Percentiles rank a stretch among this genome's conserved stretches.
phyloP scores from a whole-genome alignment of 352 stramenopile species.

The Thraustochytrium sp. region DNA sequence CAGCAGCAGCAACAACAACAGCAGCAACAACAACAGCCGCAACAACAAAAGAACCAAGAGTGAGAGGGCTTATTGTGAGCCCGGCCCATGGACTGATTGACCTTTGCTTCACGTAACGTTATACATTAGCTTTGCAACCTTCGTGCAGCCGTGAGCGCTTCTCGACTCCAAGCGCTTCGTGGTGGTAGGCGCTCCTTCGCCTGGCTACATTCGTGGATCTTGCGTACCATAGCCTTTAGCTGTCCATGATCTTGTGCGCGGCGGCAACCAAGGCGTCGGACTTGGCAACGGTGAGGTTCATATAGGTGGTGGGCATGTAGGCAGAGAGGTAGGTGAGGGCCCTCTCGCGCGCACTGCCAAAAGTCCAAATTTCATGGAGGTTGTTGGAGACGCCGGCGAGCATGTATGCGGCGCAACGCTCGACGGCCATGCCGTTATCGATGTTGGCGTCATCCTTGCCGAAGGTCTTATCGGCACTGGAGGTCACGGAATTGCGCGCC shows the following conservation, averaged over 20 bases:
- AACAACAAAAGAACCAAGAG: too few relatives aligned
- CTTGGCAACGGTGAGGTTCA: background rate
- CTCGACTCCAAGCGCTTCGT: too few relatives aligned
- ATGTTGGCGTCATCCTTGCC: background rate
- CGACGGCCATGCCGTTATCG: slow-evolving; percentile 1
- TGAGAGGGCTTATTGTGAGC: too few relatives aligned
- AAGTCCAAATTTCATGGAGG: background rate
- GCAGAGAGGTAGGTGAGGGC: background rate
- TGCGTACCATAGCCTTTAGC: background rate
- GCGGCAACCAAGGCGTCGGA: too few relatives aligned
- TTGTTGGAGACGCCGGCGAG: background rate
- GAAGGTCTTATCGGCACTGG: background rate
- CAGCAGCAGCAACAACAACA: background rate
- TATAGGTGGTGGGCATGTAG: background rate
- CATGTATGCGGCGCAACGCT: background rate
- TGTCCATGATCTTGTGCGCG: too few relatives aligned
- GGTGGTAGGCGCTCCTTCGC: too few relatives aligned
- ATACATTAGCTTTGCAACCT: too few relatives aligned
- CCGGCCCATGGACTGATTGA: too few relatives aligned
- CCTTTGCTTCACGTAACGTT: too few relatives aligned
- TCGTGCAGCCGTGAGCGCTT: too few relatives aligned
- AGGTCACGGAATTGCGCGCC: background rate
- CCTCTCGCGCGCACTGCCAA: background rate
- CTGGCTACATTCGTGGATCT: too few relatives aligned
- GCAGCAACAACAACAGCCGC: background rate